Percentiles rank a stretch among this genome's conserved stretches.
These are phyloP conservation scores for Exophiala calicioides DNA, from an alignment of 2,329 filamentous ascomycete species.

Conservation along the genomic window DNA sequence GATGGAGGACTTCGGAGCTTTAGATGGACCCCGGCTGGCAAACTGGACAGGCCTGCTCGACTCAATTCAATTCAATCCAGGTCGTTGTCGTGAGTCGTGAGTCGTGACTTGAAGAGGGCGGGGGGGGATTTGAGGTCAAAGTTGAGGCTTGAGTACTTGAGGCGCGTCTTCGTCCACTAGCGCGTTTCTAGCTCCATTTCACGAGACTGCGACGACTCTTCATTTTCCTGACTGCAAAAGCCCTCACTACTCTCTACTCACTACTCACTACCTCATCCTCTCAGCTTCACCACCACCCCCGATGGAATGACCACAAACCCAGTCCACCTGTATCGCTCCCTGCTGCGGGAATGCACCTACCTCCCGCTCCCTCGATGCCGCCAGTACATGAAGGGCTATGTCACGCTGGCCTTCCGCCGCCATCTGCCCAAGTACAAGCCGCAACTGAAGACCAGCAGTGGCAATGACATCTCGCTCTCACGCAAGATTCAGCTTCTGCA, in stretches of 20 bases:
- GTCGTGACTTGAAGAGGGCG: neutral
- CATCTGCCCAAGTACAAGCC: constrained; percentile 29
- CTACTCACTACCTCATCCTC: constrained; percentile 1
- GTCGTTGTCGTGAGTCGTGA: no score
- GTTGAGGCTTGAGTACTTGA: neutral
- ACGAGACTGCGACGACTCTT: no score
- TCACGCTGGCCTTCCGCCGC: constrained; percentile 52
- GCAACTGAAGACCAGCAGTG: constrained; percentile 24
- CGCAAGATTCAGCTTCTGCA: constrained; percentile 19
- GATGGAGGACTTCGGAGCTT: no score
- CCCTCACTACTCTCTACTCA: neutral
- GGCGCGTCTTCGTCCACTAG: neutral
- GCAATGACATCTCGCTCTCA: constrained; percentile 29
- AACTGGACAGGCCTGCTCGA: no score
- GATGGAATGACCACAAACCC: constrained; percentile 31
- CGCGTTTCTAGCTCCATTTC: constrained; percentile 1
- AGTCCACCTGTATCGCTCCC: constrained; percentile 54
- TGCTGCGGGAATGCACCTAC: constrained; percentile 62
- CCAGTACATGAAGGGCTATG: constrained; percentile 51
- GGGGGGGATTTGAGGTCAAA: neutral
- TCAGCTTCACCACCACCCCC: neutral
- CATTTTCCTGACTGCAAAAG: neutral
- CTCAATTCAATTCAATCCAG: no score
- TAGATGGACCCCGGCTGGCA: no score
- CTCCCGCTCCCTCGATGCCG: constrained; percentile 60